These are phyloP conservation scores for Gnetum montanum DNA, from an alignment of 75 land plant species.

Conservation along the genomic window DNA sequence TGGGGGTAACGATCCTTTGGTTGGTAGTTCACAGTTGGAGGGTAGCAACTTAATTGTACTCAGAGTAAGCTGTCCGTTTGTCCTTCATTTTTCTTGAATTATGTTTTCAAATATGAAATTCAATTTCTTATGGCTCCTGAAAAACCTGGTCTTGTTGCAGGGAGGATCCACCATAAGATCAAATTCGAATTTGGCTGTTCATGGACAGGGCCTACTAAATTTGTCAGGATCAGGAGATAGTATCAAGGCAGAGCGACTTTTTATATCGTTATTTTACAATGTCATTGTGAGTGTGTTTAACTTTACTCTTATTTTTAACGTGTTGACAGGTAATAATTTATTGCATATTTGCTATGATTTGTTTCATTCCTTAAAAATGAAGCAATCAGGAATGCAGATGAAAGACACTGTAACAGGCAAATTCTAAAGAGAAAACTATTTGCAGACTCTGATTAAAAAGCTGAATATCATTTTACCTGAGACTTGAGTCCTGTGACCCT, in stretches of 20 bases:
- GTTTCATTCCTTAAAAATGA: no score
- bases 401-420: no score
- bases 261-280: conserved; percentile 76
- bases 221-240: conserved; percentile 79
- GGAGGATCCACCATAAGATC: conserved; percentile 58
- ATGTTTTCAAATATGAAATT: no score
- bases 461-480: no score
- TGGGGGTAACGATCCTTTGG: conserved; percentile 71
- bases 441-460: no score
- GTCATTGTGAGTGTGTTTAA: conserved; percentile 56
- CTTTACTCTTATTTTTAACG: no score
- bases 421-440: no score
- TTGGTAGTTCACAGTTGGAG: conserved; percentile 79
- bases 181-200: conserved; percentile 86
- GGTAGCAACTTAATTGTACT: conserved; percentile 81
- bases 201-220: conserved; percentile 89
- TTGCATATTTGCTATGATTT: not conserved
- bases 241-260: conserved; percentile 77
- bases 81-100: not conserved
- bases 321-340: not conserved
- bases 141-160: not conserved
- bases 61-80: conserved; percentile 29
- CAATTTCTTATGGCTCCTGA: no score
- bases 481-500: no score
- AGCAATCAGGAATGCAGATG: no score